phyloP scores from a whole-genome alignment of 306 rosid species.

The Prunus mira region DNA sequence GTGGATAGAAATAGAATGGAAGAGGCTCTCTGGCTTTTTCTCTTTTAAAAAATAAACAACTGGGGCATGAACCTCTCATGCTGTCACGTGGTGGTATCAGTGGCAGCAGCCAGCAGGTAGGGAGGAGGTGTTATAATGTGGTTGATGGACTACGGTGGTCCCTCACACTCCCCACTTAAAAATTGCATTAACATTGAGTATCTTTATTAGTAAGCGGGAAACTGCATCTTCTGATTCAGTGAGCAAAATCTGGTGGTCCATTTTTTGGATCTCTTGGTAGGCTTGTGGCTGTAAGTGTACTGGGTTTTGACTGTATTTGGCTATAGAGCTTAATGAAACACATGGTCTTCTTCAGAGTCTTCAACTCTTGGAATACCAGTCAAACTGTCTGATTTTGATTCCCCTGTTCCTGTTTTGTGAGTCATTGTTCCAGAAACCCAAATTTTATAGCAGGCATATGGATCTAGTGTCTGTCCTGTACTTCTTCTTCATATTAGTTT shows the following conservation, averaged over 20 bases:
- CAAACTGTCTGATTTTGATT: constrained; percentile 6
- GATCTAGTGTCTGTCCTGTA: background rate
- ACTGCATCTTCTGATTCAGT: no score
- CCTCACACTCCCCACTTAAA: background rate
- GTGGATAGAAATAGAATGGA: background rate
- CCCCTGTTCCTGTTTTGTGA: background rate
- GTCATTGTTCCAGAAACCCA: background rate
- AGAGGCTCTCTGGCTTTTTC: background rate
- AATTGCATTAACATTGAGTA: no score
- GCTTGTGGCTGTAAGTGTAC: background rate
- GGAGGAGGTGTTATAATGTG: constrained; percentile 31
- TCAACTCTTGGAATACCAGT: background rate
- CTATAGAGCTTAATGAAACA: background rate
- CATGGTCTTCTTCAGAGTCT: background rate
- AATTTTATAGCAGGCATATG: background rate
- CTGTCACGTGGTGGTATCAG: constrained; percentile 63
- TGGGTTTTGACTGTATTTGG: background rate
- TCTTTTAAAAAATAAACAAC: constrained; percentile 8
- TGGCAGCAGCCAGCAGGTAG: constrained; percentile 34
- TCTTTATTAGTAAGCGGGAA: background rate
- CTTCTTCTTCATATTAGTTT: background rate
- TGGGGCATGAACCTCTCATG: constrained; percentile 35
- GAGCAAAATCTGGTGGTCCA: background rate
- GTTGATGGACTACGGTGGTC: constrained; percentile 36
- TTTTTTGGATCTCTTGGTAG: background rate